These are phyloP conservation scores for Dothideomycetes sp. DNA, from an alignment of 2,329 filamentous ascomycete species.

Conservation along the genomic window DNA sequence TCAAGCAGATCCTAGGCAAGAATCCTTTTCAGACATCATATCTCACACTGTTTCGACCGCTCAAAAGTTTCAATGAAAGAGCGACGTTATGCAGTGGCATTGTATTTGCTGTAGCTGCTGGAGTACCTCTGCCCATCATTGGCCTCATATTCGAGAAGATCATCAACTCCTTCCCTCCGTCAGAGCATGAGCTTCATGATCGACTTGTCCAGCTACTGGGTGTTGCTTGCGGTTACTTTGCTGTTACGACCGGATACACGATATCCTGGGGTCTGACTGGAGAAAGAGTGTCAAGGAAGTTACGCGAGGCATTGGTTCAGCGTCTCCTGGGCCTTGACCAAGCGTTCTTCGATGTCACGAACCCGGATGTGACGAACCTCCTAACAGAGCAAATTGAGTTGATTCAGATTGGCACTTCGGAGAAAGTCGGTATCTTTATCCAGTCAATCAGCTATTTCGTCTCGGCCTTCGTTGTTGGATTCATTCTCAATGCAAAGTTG, in stretches of 20 bases:
- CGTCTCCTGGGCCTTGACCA: slow-evolving; percentile 40
- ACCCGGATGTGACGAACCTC: slow-evolving; percentile 37
- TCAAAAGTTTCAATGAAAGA: slow-evolving; percentile 30
- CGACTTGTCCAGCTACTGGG: slow-evolving; percentile 33
- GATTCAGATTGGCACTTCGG: slow-evolving; percentile 35
- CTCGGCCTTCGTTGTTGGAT: slow-evolving; percentile 34
- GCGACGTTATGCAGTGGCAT: slow-evolving; percentile 23
- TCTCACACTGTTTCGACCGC: slow-evolving; percentile 34
- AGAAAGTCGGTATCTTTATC: slow-evolving; percentile 37
- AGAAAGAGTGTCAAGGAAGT: slow-evolving; percentile 35
- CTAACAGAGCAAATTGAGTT: slow-evolving; percentile 35
- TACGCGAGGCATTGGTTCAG: slow-evolving; percentile 35
- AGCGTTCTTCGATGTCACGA: slow-evolving; percentile 39
- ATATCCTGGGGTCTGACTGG: slow-evolving; percentile 40
- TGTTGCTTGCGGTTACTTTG: slow-evolving; percentile 37
- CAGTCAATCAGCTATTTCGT: slow-evolving; percentile 35
- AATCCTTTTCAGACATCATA: slow-evolving; percentile 39
- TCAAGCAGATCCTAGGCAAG: slow-evolving; percentile 28
- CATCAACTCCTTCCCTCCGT: slow-evolving; percentile 39
- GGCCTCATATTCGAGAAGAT: slow-evolving; percentile 36
- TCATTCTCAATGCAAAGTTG: slow-evolving; percentile 30
- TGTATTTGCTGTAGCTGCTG: slow-evolving; percentile 26
- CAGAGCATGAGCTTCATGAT: slow-evolving; percentile 29
- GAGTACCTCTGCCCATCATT: slow-evolving; percentile 30
- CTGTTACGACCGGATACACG: slow-evolving; percentile 38